Percentiles rank a stretch among this genome's conserved stretches.
Evolutionary conservation across 75 land plant species (phyloP).

Genomic region (Cupressus sempervirens): DNA sequence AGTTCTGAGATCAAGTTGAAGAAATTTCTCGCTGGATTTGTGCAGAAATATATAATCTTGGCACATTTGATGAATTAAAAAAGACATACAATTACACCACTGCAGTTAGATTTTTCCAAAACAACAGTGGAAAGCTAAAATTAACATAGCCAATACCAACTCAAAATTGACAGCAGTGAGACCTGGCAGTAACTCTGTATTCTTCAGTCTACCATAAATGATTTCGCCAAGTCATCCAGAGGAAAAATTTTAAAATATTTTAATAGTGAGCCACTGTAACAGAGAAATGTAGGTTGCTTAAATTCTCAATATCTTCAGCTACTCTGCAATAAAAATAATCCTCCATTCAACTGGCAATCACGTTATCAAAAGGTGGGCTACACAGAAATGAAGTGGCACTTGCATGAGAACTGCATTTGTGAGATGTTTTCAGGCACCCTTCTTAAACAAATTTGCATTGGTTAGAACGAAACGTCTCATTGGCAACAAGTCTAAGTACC

Average conservation of each 20-base stretch:
- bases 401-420: not conserved
- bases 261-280: not conserved
- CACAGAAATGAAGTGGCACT: not conserved
- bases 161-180: not conserved
- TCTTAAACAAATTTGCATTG: constrained; percentile 56
- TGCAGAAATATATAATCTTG: not conserved
- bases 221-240: not conserved
- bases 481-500: constrained; percentile 42
- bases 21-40: not conserved
- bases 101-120: not conserved
- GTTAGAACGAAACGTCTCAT: constrained; percentile 42
- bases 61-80: not conserved
- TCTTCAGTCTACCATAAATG: not conserved
- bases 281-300: not conserved
- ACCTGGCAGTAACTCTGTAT: not conserved
- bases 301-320: not conserved
- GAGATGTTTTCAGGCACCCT: not conserved
- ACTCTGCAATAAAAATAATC: not conserved
- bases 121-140: constrained; percentile 6
- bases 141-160: not conserved
- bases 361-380: not conserved
- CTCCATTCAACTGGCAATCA: not conserved
- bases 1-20: not conserved
- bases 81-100: constrained; percentile 1
- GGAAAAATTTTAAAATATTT: not conserved